Evolutionary conservation across 805 yeast species (phyloP), one percentile per base, ranked within the genome.

Genomic region (Komagataella kurtzmanii): DNA sequence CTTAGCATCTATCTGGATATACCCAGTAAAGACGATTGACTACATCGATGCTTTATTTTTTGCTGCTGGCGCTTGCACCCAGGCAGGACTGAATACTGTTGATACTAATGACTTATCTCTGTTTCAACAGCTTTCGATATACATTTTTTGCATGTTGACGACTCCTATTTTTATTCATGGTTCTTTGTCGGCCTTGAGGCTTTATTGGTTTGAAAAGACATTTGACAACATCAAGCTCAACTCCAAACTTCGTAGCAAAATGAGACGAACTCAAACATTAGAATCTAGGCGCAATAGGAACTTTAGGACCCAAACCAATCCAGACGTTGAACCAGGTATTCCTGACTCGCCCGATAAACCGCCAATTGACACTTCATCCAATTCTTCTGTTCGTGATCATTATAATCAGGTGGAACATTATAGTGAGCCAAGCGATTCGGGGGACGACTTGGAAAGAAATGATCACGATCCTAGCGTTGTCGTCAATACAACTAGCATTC

Each of bases 121-220:
- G 47, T 91, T 83, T 67, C 99, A 93, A 65, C 98, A 91, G 62
- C 76, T 89, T 14, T 71, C 76, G 7, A 65, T 91, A 2, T 88
- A 83, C 61, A 56, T 86, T 10, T 54, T 80, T 2, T 68, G 90
- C 24, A 71, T 80, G 55, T 58, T 88, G 18, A 77, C 95, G 3
- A 89, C 96, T 0, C 98, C 98, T 1, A 86, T 93, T 18, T 83
- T 84, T 61, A 87, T 95, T 51, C 95, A 93, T 63, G 80, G 95
- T 0, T 75, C 78, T 1, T 69, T 93, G 43, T 81, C 88, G 7
- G 79, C 88, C 55, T 70, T 90, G 7, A 75, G 99, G 50, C 70
- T 93, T 48, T 87, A 86, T 63, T 86, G 96, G 88, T 93, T 87
- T 66, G 96, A 89, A 63, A 77, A 88, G 56, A 77, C 83, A 58